phyloP scores from a whole-genome alignment of 352 stramenopile genomes.

The Globisporangium cystogenes region DNA sequence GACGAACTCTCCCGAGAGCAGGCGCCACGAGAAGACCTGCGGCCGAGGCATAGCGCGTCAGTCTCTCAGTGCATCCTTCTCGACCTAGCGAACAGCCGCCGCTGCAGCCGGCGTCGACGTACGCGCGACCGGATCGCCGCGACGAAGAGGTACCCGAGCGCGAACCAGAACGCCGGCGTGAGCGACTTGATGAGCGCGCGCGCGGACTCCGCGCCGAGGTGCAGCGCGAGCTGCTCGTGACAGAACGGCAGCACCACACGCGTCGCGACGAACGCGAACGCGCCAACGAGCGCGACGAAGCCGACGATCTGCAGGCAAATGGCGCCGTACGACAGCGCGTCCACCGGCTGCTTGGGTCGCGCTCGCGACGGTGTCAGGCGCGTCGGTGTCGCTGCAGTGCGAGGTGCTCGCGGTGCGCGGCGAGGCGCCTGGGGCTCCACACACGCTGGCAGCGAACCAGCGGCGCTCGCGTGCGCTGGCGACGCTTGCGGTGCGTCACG shows the following conservation, averaged over 20 bases:
- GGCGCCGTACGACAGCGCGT: conserved; percentile 4
- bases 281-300: conserved; percentile 9
- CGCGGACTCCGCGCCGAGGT: conserved; percentile 22
- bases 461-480: not conserved
- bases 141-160: conserved; percentile 41
- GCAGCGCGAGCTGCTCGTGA: conserved; percentile 14
- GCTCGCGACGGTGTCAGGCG: not conserved
- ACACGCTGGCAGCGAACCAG: not conserved
- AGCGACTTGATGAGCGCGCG: conserved; percentile 24
- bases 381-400: not conserved
- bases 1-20: conserved; percentile 38
- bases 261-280: conserved; percentile 2
- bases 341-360: conserved; percentile 6
- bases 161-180: conserved; percentile 51
- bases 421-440: not conserved
- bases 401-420: not conserved
- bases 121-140: conserved; percentile 35
- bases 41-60: not conserved
- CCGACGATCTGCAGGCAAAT: conserved; percentile 15
- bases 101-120: not conserved
- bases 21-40: conserved; percentile 48
- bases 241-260: conserved; percentile 20
- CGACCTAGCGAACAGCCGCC: not conserved
- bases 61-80: not conserved
- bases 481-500: not conserved